phyloP scores from a whole-genome alignment of 129 eudicot genomes.

The Gnaphalium uliginosum region DNA sequence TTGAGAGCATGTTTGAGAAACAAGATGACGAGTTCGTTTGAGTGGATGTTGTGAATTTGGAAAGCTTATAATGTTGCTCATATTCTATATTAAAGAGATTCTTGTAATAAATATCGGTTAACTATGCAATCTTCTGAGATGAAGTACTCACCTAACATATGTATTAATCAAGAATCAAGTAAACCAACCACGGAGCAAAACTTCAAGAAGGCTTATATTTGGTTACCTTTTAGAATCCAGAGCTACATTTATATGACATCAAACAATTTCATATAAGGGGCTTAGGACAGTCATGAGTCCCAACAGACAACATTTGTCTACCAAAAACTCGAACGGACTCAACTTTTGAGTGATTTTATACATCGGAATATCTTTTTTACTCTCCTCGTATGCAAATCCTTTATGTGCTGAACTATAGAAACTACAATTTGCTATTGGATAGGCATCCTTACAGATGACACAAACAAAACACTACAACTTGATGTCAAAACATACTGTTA shows the following conservation, averaged over 20 bases:
- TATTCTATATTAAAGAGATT: background rate
- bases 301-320: background rate
- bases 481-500: too few species aligned
- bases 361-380: too few species aligned
- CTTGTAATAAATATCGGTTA: background rate
- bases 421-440: too few species aligned
- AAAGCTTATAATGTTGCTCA: background rate
- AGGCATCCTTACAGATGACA: too few species aligned
- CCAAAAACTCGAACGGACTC: background rate
- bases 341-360: too few species aligned
- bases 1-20: slow-evolving; percentile 12
- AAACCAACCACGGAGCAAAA: background rate
- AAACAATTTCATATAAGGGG: background rate
- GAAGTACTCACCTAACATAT: too few species aligned
- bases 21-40: background rate
- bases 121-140: background rate
- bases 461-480: too few species aligned
- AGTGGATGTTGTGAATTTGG: background rate
- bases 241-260: background rate
- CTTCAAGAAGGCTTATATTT: background rate
- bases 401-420: too few species aligned
- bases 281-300: too few species aligned
- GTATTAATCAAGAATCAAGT: background rate
- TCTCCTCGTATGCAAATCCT: too few species aligned
- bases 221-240: too few species aligned